These are phyloP conservation scores for Thalia dealbata DNA, from an alignment of 176 grass and related monocot species.

Conservation along the genomic window DNA sequence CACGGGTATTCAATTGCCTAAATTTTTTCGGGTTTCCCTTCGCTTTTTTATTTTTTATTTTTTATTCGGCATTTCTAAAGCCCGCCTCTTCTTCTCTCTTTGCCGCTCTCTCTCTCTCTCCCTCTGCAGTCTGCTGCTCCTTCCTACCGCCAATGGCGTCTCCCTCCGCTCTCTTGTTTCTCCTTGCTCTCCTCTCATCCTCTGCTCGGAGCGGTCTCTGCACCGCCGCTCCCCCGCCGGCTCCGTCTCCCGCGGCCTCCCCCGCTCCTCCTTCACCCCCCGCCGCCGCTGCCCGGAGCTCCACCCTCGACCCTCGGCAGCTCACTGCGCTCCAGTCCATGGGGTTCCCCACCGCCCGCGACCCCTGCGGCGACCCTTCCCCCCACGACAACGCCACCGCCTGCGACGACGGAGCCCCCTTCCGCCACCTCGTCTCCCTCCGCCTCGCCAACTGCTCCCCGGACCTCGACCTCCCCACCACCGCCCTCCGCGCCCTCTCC, in stretches of 20 bases:
- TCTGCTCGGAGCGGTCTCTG: not conserved
- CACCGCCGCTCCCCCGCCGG: not conserved
- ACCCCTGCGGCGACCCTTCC: slow-evolving; percentile 33
- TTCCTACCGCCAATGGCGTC: not conserved
- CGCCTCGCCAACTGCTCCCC: slow-evolving; percentile 64
- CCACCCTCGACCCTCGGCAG: slow-evolving; percentile 61
- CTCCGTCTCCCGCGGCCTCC: not conserved
- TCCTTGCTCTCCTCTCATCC: not conserved
- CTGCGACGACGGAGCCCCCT: slow-evolving; percentile 56
- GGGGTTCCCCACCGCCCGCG: slow-evolving; percentile 27
- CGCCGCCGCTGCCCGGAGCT: not conserved
- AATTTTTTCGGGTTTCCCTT: too few relatives aligned
- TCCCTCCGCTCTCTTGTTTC: not conserved
- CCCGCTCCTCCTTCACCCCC: not conserved
- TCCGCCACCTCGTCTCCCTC: slow-evolving; percentile 63
- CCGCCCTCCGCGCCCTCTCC: slow-evolving; percentile 48
- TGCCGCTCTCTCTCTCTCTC: not conserved
- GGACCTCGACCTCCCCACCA: slow-evolving; percentile 48
- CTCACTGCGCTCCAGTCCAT: slow-evolving; percentile 60
- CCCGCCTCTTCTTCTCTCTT: not conserved
- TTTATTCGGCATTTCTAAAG: not conserved
- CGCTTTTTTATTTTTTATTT: too few relatives aligned
- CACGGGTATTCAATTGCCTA: too few relatives aligned
- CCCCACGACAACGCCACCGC: slow-evolving; percentile 31
- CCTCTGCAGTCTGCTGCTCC: too few relatives aligned